A percentile compares a stretch with the other conserved stretches of the same genome.
Conservation (phyloP, 2,329 filamentous ascomycete genomes). For the Phialemoniopsis sp. region DNA sequence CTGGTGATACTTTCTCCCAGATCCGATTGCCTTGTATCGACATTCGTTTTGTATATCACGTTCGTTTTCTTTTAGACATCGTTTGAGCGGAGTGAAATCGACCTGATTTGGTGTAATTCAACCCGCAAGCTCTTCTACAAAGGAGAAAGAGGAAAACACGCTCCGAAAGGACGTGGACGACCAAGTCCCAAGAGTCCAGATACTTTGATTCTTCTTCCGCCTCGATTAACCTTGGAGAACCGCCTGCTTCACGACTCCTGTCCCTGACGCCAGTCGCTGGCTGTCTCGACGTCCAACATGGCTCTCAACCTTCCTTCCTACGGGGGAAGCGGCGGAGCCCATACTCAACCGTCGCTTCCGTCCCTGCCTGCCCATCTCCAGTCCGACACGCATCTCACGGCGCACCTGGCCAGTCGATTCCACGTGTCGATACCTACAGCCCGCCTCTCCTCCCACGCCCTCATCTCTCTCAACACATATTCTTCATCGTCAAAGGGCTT, state of each 20-base stretch:
- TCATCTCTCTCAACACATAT: conserved; percentile 93
- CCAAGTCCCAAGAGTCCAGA: neutral
- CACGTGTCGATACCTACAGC: conserved; percentile 88
- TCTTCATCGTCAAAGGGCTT: conserved; percentile 82
- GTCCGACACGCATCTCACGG: conserved; percentile 63
- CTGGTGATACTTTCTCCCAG: too few relatives aligned
- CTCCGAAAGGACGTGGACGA: too few relatives aligned
- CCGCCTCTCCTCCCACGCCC: conserved; percentile 81
- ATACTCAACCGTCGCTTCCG: conserved; percentile 81
- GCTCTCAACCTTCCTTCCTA: conserved; percentile 52
- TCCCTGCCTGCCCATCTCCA: conserved; percentile 80
- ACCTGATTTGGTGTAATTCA: too few relatives aligned
- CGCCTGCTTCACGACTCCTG: conserved; percentile 13
- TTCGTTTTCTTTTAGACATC: conserved; percentile 5
- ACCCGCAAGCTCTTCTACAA: too few relatives aligned
- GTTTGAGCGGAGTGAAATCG: neutral
- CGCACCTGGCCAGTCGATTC: conserved; percentile 82
- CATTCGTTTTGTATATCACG: conserved; percentile 2
- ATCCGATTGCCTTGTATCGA: too few relatives aligned
- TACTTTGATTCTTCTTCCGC: neutral
- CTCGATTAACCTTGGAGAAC: conserved; percentile 1
- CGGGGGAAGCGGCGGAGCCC: conserved; percentile 53
- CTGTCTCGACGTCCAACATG: conserved; percentile 41
- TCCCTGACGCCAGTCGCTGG: neutral
- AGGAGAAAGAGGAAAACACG: too few relatives aligned